Conservation (phyloP, 768 basidiomycete genomes). For the Suillus cothurnatus region DNA sequence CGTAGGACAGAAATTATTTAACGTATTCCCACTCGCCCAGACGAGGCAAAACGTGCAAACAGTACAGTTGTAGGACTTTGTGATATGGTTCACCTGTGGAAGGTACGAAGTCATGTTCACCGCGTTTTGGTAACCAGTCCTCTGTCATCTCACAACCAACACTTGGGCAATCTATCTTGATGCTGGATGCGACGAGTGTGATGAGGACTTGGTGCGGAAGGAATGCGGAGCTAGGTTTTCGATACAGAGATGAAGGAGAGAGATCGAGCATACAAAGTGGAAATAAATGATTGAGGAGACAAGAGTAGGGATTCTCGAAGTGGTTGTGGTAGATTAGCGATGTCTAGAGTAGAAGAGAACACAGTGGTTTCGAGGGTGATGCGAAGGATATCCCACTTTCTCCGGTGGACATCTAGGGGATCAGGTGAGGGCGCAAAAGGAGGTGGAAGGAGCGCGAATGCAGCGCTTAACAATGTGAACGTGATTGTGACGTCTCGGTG, state of each 20-base stretch:
- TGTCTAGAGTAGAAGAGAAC: conserved; percentile 54
- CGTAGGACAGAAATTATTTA: conserved; percentile 72
- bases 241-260: conserved; percentile 46
- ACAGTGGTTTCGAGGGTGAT: conserved; percentile 81
- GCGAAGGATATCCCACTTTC: conserved; percentile 87
- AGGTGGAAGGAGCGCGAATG: conserved; percentile 61
- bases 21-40: conserved; percentile 82
- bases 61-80: conserved; percentile 77
- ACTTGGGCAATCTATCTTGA: conserved; percentile 64
- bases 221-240: conserved; percentile 50
- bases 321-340: conserved; percentile 46
- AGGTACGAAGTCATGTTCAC: conserved; percentile 34
- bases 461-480: conserved; percentile 63
- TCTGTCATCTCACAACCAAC: conserved; percentile 69
- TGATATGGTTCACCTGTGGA: conserved; percentile 60
- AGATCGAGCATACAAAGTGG: conserved; percentile 62
- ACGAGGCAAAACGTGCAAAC: conserved; percentile 69
- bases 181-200: conserved; percentile 68
- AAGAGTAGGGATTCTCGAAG: conserved; percentile 56
- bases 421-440: conserved; percentile 39
- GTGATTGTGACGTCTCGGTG: conserved; percentile 72
- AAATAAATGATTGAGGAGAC: conserved; percentile 60
- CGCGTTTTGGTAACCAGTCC: conserved; percentile 73
- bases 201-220: conserved; percentile 71
- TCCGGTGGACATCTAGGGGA: conserved; percentile 50